Base-by-base conservation (phyloP, 345 rosid species). In the Populus deltoides region DNA sequence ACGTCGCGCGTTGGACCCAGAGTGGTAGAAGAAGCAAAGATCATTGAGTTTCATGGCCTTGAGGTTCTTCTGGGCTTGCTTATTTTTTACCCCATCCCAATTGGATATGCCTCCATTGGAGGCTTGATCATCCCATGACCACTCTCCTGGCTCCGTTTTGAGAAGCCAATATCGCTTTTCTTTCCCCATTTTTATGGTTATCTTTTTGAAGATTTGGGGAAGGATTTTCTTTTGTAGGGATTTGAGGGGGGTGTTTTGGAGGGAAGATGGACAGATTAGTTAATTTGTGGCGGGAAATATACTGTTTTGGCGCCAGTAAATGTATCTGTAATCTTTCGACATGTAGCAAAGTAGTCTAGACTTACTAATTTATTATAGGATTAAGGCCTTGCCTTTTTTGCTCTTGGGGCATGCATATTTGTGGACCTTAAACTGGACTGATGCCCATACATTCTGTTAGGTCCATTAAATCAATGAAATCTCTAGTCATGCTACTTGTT, bases 101-200 rank as follows among this genome's bases (percentile, higher is more conserved):
- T 92, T 75, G 82, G 91, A 80, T 25, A 90, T 29, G 7, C 97
- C 94, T 12, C 85, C 89, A 82, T 92, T 91, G 16, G 91, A 80
- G 20, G 84, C 88, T 77, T 96, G 99, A 81, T 96, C 98, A 22
- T 92, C 94, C 98, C 98, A 96, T 53, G 99, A 93, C 97, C 99
- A 96, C 79, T 93, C 97, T 22, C 92, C 87, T 25, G 98, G 94
- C 83, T 96, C 99, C 9, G 99, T 93, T 77, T 96, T 96, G 62
- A 96, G 86, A 8, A 96, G 90, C 97, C 98, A 93, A 84, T 82
- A 88, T 29, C 84, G 89, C 77, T 73, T 88, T 47, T 71, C 72
- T 70, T 55, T 77, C 47, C 15, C 87, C 89, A 84, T 85, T 39
- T 65, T 33, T 12, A 8, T 71, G 0, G 68, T 16, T 47, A 33